These are phyloP conservation scores for Aspergillus sp. DNA, from an alignment of 2,329 filamentous ascomycete genomes.

Conservation along the genomic window DNA sequence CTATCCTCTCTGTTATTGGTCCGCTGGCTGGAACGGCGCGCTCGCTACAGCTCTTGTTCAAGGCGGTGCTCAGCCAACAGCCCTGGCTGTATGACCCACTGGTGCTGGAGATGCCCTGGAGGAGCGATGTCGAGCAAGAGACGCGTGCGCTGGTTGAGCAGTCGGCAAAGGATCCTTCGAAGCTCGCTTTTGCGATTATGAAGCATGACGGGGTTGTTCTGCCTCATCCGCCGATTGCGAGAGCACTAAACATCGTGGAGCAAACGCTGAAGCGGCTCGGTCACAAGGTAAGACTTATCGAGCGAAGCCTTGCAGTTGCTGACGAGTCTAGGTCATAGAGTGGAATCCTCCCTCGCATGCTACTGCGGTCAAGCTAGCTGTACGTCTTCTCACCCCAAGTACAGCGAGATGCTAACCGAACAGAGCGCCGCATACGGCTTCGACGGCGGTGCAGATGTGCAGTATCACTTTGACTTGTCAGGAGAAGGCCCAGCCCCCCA, in stretches of 20 bases:
- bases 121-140: constrained; percentile 49
- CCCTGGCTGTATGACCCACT: constrained; percentile 72
- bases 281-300: constrained; percentile 46
- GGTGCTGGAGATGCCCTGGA: constrained; percentile 69
- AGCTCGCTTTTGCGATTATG: constrained; percentile 61
- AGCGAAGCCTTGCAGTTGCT: not conserved
- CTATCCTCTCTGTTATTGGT: constrained; percentile 65
- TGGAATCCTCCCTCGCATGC: constrained; percentile 62
- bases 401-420: constrained; percentile 18
- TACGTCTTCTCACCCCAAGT: constrained; percentile 31
- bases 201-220: constrained; percentile 56
- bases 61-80: constrained; percentile 59
- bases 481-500: constrained; percentile 59
- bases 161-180: constrained; percentile 32
- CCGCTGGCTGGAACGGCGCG: constrained; percentile 63
- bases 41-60: constrained; percentile 60
- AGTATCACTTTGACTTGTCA: constrained; percentile 56
- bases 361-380: constrained; percentile 44
- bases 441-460: constrained; percentile 58
- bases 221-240: constrained; percentile 61
- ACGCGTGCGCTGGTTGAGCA: constrained; percentile 46
- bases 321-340: constrained; percentile 52
- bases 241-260: constrained; percentile 58
- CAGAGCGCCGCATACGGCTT: constrained; percentile 32
- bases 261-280: constrained; percentile 56